These are phyloP conservation scores for Solanum habrochaites DNA, from an alignment of 257 asterid species.

Conservation along the genomic window DNA sequence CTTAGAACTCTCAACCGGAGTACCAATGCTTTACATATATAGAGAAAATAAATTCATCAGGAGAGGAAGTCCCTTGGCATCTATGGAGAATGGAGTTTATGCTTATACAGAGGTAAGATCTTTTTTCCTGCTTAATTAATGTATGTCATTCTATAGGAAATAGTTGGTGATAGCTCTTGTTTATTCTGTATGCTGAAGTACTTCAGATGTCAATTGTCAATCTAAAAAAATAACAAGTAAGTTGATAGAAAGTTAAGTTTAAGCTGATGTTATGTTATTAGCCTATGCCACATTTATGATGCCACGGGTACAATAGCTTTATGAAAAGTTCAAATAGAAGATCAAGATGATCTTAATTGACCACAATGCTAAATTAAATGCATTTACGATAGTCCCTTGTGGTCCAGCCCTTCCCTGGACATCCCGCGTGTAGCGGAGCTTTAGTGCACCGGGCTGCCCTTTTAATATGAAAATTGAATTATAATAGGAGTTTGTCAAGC, in stretches of 20 bases:
- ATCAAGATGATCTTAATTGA: not conserved
- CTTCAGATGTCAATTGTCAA: not conserved
- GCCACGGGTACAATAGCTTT: not conserved
- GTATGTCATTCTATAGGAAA: not conserved
- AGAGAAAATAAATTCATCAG: conserved; percentile 53
- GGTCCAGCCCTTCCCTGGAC: not conserved
- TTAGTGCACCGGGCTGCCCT: not conserved
- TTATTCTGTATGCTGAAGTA: not conserved
- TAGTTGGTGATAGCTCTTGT: not conserved
- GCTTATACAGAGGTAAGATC: conserved; percentile 76
- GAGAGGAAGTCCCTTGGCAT: conserved; percentile 73
- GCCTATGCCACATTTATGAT: not conserved
- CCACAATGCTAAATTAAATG: not conserved
- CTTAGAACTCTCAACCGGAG: conserved; percentile 88
- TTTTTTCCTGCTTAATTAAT: not conserved
- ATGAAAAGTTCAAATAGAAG: not conserved
- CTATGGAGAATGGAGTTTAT: conserved; percentile 72
- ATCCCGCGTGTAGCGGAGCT: not conserved
- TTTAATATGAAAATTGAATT: not conserved
- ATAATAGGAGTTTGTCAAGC: not conserved
- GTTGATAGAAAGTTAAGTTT: not conserved
- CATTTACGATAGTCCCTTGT: not conserved
- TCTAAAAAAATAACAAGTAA: not conserved
- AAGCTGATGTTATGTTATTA: not conserved
- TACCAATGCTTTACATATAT: conserved; percentile 85